phyloP scores from a whole-genome alignment of 1,284 basidiomycete genomes.

The Ganoderma resinaceum region DNA sequence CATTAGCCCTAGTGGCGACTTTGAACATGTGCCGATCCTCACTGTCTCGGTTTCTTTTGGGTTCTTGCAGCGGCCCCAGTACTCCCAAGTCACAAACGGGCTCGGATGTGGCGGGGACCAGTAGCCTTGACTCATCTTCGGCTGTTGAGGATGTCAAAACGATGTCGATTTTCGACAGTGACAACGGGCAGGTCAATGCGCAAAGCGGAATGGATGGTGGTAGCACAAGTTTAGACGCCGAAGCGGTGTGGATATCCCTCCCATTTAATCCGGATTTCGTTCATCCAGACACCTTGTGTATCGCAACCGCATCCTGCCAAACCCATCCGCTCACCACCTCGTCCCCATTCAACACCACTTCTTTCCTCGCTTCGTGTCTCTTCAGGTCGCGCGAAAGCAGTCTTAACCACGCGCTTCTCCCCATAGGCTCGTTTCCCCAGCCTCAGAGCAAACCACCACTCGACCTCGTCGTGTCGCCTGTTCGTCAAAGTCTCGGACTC shows the following conservation, averaged over 20 bases:
- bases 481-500: conserved; percentile 2
- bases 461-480: neutral
- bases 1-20: conserved; percentile 2
- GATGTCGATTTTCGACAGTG: neutral
- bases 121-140: neutral
- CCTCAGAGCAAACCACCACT: conserved; percentile 3
- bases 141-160: neutral
- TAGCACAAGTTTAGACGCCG: conserved; percentile 14
- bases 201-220: neutral
- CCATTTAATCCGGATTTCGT: conserved; percentile 15
- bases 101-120: conserved; percentile 7
- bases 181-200: conserved; percentile 10
- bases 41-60: conserved; percentile 4
- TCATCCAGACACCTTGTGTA: conserved; percentile 2
- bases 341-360: conserved; percentile 2
- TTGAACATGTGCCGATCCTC: conserved; percentile 4
- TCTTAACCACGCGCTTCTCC: conserved; percentile 18
- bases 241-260: conserved; percentile 6
- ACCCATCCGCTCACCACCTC: conserved; percentile 10
- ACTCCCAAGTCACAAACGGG: conserved; percentile 6
- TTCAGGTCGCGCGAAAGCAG: conserved; percentile 6
- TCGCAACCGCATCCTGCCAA: conserved; percentile 1
- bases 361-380: conserved; percentile 13
- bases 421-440: conserved; percentile 10
- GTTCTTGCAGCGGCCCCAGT: neutral